These are phyloP conservation scores for Rachicladosporium sp. DNA, from an alignment of 2,329 filamentous ascomycete genomes.

Conservation along the genomic window DNA sequence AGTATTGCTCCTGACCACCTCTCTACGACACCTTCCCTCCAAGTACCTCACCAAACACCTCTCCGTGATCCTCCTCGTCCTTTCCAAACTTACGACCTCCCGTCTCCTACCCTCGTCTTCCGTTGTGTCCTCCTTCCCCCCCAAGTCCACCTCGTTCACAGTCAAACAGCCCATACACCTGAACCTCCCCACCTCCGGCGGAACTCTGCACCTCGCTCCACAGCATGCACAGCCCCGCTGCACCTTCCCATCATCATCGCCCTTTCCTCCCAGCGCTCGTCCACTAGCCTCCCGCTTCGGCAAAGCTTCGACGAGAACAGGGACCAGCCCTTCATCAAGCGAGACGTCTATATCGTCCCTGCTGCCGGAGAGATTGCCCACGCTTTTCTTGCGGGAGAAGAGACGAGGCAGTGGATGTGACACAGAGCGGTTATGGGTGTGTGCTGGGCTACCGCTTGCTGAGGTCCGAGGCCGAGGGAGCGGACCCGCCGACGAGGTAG, in stretches of 20 bases:
- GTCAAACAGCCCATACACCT: slow-evolving; percentile 75
- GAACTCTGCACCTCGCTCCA: slow-evolving; percentile 68
- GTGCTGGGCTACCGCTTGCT: too few relatives aligned
- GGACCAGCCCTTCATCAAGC: slow-evolving; percentile 35
- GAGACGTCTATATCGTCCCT: slow-evolving; percentile 21
- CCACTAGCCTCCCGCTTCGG: slow-evolving; percentile 18
- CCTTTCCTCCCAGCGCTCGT: slow-evolving; percentile 20
- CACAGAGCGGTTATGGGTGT: slow-evolving; percentile 45
- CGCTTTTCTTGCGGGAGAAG: slow-evolving; percentile 45
- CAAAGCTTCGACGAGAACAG: slow-evolving; percentile 24
- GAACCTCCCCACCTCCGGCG: slow-evolving; percentile 58
- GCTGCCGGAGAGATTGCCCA: slow-evolving; percentile 26
- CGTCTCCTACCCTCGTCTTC: slow-evolving; percentile 8
- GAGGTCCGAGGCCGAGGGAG: too few relatives aligned
- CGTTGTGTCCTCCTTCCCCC: slow-evolving; percentile 12
- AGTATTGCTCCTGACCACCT: slow-evolving; percentile 3
- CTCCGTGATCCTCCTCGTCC: slow-evolving; percentile 47
- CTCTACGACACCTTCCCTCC: slow-evolving; percentile 16
- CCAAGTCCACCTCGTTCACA: slow-evolving; percentile 58
- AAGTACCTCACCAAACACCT: slow-evolving; percentile 42
- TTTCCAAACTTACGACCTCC: slow-evolving; percentile 43
- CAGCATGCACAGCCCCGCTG: slow-evolving; percentile 78
- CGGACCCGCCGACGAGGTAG: too few relatives aligned
- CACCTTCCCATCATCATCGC: slow-evolving; percentile 41
- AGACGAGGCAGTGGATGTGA: slow-evolving; percentile 70